Conservation (phyloP, 495 filamentous ascomycete species). For the Tuber umbilicatum region DNA sequence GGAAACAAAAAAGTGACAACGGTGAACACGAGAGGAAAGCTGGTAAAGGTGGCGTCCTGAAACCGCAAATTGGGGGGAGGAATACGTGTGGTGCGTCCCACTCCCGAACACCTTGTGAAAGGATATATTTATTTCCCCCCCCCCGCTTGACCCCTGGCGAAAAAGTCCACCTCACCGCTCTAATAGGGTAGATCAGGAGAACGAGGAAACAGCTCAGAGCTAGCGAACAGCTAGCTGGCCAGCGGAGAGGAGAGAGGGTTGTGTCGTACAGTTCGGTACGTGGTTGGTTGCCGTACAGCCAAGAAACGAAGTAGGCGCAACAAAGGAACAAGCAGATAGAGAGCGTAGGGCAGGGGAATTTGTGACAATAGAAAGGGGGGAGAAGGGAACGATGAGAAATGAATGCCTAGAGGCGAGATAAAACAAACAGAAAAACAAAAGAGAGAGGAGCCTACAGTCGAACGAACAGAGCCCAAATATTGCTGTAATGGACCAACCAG, state of each 20-base stretch:
- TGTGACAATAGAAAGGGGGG: not conserved
- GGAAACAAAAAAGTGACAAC: slow-evolving; percentile 18
- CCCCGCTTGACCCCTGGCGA: not conserved
- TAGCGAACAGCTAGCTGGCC: not conserved
- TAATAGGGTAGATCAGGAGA: not conserved
- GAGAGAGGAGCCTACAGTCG: not conserved
- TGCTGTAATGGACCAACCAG: slow-evolving; percentile 1
- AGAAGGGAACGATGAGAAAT: not conserved
- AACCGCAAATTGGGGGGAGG: slow-evolving; percentile 9
- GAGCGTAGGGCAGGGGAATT: not conserved
- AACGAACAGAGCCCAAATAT: not conserved
- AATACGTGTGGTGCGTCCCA: slow-evolving; percentile 14
- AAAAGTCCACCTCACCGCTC: slow-evolving; percentile 1
- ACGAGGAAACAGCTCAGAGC: slow-evolving; percentile 6
- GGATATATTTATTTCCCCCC: not conserved
- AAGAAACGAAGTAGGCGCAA: slow-evolving; percentile 3
- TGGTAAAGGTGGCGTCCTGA: slow-evolving; percentile 21
- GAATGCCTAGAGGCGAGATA: not conserved
- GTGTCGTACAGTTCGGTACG: slow-evolving; percentile 3
- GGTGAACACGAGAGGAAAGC: slow-evolving; percentile 15
- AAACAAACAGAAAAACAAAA: not conserved
- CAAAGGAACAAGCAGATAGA: not conserved
- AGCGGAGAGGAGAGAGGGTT: not conserved
- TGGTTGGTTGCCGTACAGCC: slow-evolving; percentile 2
- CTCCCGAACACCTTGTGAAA: not conserved